These are phyloP conservation scores for Cucumis variabilis DNA, from an alignment of 331 rosid genomes.

Conservation along the genomic window DNA sequence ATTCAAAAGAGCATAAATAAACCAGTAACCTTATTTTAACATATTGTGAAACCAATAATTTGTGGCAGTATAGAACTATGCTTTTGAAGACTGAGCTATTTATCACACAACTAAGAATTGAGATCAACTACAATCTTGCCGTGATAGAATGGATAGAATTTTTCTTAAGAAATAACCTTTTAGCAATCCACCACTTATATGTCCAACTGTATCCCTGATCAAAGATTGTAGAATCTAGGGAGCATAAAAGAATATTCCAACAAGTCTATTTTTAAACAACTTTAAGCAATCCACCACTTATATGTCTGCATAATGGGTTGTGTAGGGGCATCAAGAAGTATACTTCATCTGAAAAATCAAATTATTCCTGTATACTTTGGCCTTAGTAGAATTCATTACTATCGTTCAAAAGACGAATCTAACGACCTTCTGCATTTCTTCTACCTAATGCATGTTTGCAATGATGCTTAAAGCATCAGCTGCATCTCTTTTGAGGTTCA, in stretches of 20 bases:
- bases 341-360: not conserved
- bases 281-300: not conserved
- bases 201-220: not conserved
- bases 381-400: not conserved
- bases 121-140: not conserved
- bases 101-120: not conserved
- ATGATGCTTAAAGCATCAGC: not conserved
- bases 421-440: not conserved
- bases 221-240: not conserved
- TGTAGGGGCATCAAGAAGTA: not conserved
- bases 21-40: not conserved
- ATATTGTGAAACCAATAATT: not conserved
- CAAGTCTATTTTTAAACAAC: not conserved
- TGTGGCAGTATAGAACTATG: not conserved
- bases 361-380: not conserved
- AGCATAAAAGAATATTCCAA: not conserved
- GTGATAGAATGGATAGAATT: not conserved
- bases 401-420: not conserved
- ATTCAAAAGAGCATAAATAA: not conserved
- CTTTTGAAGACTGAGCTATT: not conserved
- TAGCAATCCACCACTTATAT: too few relatives aligned
- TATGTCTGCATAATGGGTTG: not conserved
- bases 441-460: not conserved
- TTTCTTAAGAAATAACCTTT: not conserved
- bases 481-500: conserved; percentile 20